phyloP scores from a whole-genome alignment of 2,329 filamentous ascomycete species.

The Aciculosporium take region DNA sequence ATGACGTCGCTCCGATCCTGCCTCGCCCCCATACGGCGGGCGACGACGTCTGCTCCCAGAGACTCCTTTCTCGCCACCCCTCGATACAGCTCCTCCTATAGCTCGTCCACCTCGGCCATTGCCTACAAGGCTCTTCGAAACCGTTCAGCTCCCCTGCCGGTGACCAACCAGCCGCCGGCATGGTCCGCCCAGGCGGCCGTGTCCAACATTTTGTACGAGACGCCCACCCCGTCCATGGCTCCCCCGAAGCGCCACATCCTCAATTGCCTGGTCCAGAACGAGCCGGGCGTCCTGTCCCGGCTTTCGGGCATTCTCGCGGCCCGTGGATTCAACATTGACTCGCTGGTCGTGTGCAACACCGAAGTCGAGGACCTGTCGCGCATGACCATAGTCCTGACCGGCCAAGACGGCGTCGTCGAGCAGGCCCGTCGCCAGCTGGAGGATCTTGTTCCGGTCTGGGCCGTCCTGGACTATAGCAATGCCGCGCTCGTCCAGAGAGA shows the following conservation, averaged over 20 bases:
- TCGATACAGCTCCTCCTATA: constrained; percentile 30
- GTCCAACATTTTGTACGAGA: constrained; percentile 98
- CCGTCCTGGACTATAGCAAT: constrained; percentile 88
- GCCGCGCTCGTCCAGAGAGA: constrained; percentile 91
- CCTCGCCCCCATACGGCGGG: constrained; percentile 25
- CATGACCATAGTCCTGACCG: constrained; percentile 96
- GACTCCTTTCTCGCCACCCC: constrained; percentile 15
- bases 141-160: constrained; percentile 72
- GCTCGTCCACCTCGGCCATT: constrained; percentile 77
- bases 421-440: constrained; percentile 91
- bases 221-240: constrained; percentile 64
- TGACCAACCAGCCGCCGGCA: constrained; percentile 57
- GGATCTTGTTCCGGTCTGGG: constrained; percentile 95
- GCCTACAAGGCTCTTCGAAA: constrained; percentile 96
- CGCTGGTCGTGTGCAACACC: constrained; percentile 91
- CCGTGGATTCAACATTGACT: constrained; percentile 98
- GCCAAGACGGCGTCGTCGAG: constrained; percentile 93
- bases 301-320: constrained; percentile 93
- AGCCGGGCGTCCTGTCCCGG: constrained; percentile 90
- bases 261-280: constrained; percentile 97
- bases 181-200: constrained; percentile 91
- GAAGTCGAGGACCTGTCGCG: constrained; percentile 93
- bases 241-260: constrained; percentile 91
- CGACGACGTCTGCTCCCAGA: constrained; percentile 16
- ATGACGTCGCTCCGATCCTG: constrained; percentile 33